Conservation (phyloP, 75 land plant genomes). For the Selaginella tamariscina region DNA sequence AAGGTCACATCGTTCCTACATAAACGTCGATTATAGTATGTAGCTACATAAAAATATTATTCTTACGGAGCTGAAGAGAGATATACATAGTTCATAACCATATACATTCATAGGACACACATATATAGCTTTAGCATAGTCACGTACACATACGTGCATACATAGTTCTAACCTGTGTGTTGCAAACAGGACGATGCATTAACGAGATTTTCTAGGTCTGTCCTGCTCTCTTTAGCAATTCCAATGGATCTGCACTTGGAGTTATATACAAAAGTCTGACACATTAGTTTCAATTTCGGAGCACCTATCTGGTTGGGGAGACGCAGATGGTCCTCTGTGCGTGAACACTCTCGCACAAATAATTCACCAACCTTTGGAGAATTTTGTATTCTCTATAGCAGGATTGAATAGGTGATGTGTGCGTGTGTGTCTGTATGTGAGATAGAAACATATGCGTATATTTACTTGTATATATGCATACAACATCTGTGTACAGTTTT, state of each 20-base stretch:
- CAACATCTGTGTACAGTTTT: too few species aligned
- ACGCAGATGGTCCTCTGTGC: constrained; percentile 18
- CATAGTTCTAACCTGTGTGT: constrained; percentile 14
- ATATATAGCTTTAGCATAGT: background rate
- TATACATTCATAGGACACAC: background rate
- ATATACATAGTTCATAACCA: background rate
- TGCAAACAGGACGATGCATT: constrained; percentile 45
- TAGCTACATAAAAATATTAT: background rate
- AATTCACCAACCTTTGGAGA: constrained; percentile 37
- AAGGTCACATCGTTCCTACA: background rate
- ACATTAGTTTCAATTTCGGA: constrained; percentile 44
- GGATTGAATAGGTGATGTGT: too few species aligned
- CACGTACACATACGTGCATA: background rate
- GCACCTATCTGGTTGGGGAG: constrained; percentile 33
- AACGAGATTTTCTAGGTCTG: constrained; percentile 33
- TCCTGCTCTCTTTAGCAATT: constrained; percentile 47
- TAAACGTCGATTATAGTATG: background rate
- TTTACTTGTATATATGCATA: too few species aligned
- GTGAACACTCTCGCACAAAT: constrained; percentile 60
- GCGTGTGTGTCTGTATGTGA: too few species aligned
- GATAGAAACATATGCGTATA: too few species aligned
- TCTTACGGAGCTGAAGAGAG: background rate
- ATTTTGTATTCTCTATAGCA: constrained; percentile 39
- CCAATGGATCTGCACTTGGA: constrained; percentile 48
- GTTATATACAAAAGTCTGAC: constrained; percentile 39